Conservation (phyloP, 2,329 filamentous ascomycete genomes). For the Paramyrothecium roridum region DNA sequence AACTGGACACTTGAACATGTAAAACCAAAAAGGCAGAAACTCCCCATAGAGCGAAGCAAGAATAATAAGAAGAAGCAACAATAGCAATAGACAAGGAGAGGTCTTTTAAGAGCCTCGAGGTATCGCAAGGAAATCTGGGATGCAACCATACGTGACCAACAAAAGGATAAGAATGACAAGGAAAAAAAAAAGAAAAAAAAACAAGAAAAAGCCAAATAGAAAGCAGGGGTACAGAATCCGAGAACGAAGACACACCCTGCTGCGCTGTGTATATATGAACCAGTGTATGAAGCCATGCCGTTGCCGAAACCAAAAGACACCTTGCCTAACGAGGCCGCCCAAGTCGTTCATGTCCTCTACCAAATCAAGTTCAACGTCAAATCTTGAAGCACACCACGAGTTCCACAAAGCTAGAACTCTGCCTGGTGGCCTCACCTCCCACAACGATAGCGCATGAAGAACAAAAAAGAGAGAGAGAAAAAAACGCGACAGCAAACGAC, state of each 20-base stretch:
- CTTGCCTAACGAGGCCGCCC: background rate
- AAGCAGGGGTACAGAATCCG: conserved; percentile 2
- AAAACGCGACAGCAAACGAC: background rate
- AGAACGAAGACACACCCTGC: conserved; percentile 9
- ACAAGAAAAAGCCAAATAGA: conserved; percentile 6
- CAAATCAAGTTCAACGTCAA: background rate
- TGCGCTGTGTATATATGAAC: conserved; percentile 12
- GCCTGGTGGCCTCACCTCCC: background rate
- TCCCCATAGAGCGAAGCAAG: conserved; percentile 4
- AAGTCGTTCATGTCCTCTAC: background rate
- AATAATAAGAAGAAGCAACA: background rate
- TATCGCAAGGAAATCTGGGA: conserved; percentile 15
- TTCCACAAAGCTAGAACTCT: no score
- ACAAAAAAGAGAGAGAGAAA: no score
- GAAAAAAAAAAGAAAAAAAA: conserved; percentile 11
- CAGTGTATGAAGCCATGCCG: conserved; percentile 6
- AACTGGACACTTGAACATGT: conserved; percentile 3
- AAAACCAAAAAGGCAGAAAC: conserved; percentile 9
- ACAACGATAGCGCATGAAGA: background rate
- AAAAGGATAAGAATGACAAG: conserved; percentile 15
- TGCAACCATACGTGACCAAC: conserved; percentile 4
- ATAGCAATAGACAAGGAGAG: background rate
- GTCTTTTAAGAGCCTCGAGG: conserved; percentile 7
- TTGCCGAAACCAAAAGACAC: background rate
- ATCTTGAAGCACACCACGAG: no score